Evolutionary conservation across 805 yeast species (phyloP), one percentile per base, ranked within the genome.

Genomic region (Wickerhamiella australiensis): DNA sequence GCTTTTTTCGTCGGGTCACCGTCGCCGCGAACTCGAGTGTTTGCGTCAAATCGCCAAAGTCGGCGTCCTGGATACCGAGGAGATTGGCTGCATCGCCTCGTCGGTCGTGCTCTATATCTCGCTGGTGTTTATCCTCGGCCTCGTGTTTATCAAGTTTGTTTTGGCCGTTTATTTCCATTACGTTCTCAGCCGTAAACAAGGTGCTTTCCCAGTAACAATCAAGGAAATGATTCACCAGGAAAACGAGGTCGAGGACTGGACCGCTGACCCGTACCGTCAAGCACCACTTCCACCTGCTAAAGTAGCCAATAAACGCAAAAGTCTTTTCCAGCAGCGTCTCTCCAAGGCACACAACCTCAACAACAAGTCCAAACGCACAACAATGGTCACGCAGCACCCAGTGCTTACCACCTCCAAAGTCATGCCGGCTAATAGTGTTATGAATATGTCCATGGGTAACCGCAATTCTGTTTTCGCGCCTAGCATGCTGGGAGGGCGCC

Each of bases 61-160:
- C 13, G 98, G 98, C 20, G 79, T 78, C 45, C 77, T 92, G 38
- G 97, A 92, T 61, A 78, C 88, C 1, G 85, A 84, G 35, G 79
- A 95, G 5, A 78, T 92, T 59, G 98, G 98, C 5, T 92, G 98
- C 68, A 79, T 92, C 60, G 94, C 95, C 0, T 86, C 96, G 0
- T 69, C 79, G 49, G 79, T 88, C 36, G 96, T 92, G 1, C 73
- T 92, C 53, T 77, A 78, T 57, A 74, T 82, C 5, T 84, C 96
- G 1, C 73, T 92, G 59, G 80, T 83, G 8, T 86, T 92, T 62
- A 88, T 92, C 58, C 70, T 92, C 51, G 75, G 94, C 1, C 77
- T 92, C 49, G 94, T 87, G 21, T 60, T 80, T 47, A 71, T 72
- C 40, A 88, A 88, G 66, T 92, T 92, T 59, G 50, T 82, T 12